These are phyloP conservation scores for Jimgerdemannia flammicorona DNA, from an alignment of 192 early-diverging fungal genomes.

Conservation along the genomic window DNA sequence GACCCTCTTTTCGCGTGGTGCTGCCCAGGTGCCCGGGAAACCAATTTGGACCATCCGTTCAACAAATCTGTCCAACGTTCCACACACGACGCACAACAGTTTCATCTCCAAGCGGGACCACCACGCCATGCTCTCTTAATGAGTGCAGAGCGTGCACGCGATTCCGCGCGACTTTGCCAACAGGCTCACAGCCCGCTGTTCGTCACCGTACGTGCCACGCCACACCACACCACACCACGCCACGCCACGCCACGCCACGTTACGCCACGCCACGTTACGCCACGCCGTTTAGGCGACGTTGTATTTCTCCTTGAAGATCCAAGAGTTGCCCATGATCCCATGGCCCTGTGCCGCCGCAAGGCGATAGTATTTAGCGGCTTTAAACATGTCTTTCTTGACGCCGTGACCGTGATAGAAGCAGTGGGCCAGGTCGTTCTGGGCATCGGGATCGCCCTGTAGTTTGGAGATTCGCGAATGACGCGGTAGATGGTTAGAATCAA, in stretches of 20 bases:
- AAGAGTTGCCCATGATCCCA: slow-evolving; percentile 74
- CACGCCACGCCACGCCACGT: too few relatives aligned
- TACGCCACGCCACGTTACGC: too few relatives aligned
- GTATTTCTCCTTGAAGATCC: slow-evolving; percentile 83
- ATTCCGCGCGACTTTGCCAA: too few relatives aligned
- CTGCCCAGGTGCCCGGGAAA: too few relatives aligned
- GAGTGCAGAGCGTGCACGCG: neutral
- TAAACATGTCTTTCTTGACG: slow-evolving; percentile 66
- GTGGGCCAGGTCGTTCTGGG: slow-evolving; percentile 67
- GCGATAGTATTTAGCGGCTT: slow-evolving; percentile 77
- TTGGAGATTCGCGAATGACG: neutral
- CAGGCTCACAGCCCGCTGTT: too few relatives aligned
- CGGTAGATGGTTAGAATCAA: neutral
- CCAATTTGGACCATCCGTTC: too few relatives aligned
- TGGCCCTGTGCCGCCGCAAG: slow-evolving; percentile 69
- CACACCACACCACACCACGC: too few relatives aligned
- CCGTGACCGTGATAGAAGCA: slow-evolving; percentile 75
- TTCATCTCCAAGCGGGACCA: too few relatives aligned
- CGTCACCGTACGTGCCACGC: too few relatives aligned
- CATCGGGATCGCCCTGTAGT: slow-evolving; percentile 62
- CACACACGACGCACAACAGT: too few relatives aligned
- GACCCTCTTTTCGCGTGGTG: too few relatives aligned
- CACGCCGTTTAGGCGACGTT: slow-evolving; percentile 20
- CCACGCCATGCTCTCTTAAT: neutral
- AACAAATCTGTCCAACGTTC: too few relatives aligned